Base-by-base conservation (phyloP, 176 grass and related monocot genomes). In the Lolium multiflorum region DNA sequence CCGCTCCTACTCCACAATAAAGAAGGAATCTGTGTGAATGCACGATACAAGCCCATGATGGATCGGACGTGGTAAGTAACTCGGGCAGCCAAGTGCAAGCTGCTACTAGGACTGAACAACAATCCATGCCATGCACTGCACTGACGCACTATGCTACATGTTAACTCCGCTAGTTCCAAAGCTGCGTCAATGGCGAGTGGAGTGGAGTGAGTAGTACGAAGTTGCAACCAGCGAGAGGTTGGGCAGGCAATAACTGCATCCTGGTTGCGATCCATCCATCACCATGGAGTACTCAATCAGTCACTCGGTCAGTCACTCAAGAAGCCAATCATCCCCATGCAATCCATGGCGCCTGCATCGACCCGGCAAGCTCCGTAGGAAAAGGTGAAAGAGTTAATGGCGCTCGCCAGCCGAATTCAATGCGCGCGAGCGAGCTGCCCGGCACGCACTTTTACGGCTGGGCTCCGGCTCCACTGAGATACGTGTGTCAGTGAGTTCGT, bases 401-500 rank as follows among this genome's bases (percentile, higher is more conserved):
- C 12, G 25, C 48, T 46, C 8, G 26, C 37, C 77, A 54, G 24
- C 57, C 60, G 39, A 63, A 79, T 79, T 81, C 56, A 84, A 84
- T 80, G 80, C 11, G 22, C 9, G 4, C 67, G 18, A 28, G 76
- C 71, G 74, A n/a, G 6, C 48, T 11, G 56, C 8, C 18, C 20
- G 20, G 56, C 60, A 63, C 60, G 12, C 62, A 24, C 81, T 88
- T 88, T 91, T 71, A 91, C 89, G 56, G 89, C 22, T 56, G 28
- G 28, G 28, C 28, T 28, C 28, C 81, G 51, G 89, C 81, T 91
- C 85, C 89, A 88, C 89, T 9, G 17, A 76, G 89, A 91, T 88
- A 81, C 85, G 85, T 8, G 69, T 91, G 89, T 91, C 81, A 88
- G 89, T 87, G 81, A 88, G 85, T 88, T 88, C 70, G 85, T 88